Conservation (phyloP, 805 yeast species). For the Lipomyces chichibuensis region DNA sequence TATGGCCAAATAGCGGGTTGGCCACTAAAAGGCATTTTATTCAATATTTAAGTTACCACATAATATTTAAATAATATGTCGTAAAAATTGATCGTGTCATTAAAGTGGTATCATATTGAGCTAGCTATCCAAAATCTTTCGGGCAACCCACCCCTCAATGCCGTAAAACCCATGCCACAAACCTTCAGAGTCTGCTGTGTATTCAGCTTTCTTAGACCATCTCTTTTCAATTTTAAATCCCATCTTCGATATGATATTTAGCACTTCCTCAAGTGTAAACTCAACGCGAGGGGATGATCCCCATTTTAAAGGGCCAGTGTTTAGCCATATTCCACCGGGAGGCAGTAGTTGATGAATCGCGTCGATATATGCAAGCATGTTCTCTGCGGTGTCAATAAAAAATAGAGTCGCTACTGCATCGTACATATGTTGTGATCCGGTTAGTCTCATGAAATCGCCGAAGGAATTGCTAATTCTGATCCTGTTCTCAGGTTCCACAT, state of each 20-base stretch:
- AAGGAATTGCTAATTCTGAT: conserved; percentile 39
- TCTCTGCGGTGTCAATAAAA: conserved; percentile 91
- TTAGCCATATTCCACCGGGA: conserved; percentile 74
- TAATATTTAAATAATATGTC: background rate
- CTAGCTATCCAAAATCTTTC: conserved; percentile 5
- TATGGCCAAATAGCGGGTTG: too few relatives aligned
- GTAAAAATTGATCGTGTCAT: background rate
- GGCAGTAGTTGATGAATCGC: conserved; percentile 56
- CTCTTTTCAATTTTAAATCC: conserved; percentile 60
- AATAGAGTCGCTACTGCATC: conserved; percentile 57
- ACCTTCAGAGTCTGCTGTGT: conserved; percentile 41
- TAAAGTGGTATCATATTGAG: background rate
- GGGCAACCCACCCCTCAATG: conserved; percentile 38
- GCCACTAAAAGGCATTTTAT: background rate
- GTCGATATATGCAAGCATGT: conserved; percentile 73
- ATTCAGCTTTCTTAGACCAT: conserved; percentile 40
- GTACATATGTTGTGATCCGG: conserved; percentile 43
- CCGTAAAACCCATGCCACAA: conserved; percentile 42
- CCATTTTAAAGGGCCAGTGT: conserved; percentile 89
- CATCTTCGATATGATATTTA: conserved; percentile 52
- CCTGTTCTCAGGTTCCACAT: conserved; percentile 37
- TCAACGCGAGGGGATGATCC: conserved; percentile 80
- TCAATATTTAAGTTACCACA: background rate
- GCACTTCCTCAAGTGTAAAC: conserved; percentile 70
- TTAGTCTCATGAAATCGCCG: conserved; percentile 68